Evolutionary conservation across 2,329 filamentous ascomycete species (phyloP), one percentile per base, ranked within the genome.

Genomic region (Furcasterigmium sp.): DNA sequence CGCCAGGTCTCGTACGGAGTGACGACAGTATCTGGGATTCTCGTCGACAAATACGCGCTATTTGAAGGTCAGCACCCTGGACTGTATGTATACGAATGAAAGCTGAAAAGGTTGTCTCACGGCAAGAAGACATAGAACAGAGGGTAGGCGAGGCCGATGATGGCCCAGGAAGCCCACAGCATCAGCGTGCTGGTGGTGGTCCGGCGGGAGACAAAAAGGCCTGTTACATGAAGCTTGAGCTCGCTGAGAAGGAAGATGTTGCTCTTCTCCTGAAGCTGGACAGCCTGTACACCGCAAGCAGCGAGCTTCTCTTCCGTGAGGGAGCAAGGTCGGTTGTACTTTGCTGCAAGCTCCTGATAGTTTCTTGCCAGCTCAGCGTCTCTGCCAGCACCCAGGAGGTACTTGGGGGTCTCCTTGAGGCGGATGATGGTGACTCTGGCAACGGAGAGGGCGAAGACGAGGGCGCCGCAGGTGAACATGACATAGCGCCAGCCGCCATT

Each of bases 71-170:
- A 46, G 11, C 3, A n/a, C 6, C 0, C 6, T 7, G 32, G 32
- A 14, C 11, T 3, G 26, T 46, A 25, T 41, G 20, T 5, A 8
- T 4, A 32, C 17, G 18, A 13, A 17, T 0, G 5, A 21, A 21
- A 29, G 18, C 3, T 36, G 6, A 28, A 11, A 2, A 5, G 7
- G 23, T 26, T 11, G 23, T 61, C 65, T 49, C 58, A 73, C 67
- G 80, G 80, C 2, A 89, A 64, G 58, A 89, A 90, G 42, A 87
- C 84, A 50, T 86, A 85, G 61, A 85, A 90, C 0, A 90, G 68
- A 0, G 85, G 85, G 52, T 88, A 89, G 1, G 82, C 84, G 0
- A 89, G 70, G 7, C 85, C 84, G 26, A 87, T 85, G 3, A 85
- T 56, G 0, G 77, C 71, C 85, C 85, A 89, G 0, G 78, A 82